Base-by-base conservation (phyloP, 2,329 filamentous ascomycete genomes). In the Aspergillus niger region DNA sequence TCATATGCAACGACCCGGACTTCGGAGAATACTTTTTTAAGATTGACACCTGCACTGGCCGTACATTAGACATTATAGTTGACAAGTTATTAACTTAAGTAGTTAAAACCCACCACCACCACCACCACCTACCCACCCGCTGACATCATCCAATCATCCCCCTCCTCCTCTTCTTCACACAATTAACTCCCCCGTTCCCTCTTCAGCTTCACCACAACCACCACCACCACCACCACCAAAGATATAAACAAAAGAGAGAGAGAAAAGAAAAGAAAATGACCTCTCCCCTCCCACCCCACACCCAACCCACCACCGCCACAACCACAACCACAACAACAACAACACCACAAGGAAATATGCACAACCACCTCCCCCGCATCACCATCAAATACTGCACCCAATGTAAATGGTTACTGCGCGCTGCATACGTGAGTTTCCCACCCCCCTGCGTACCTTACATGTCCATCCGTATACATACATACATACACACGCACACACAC, bases 381-480 rank as follows among this genome's bases (percentile, higher is more conserved):
- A 88, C 89, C n/a, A 97, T 97, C 71, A 86, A 89, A 67, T 97
- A 91, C 79, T 97, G 93, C 80, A 97, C 91, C 0, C 92, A 97
- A 79, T 97, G 92, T 78, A 91, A 91, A 79, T 96, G 92, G 92
- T 91, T 95, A 85, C 80, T 96, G 10, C 82, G 92, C 62, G 91
- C 92, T 38, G 91, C 91, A 67, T 96, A 95, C 77, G 91, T 94
- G 85, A 68, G 85, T 69, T 30, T 15, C 24, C 43, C 54, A 56
- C 48, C 36, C 20, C 20, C 20, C 20, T 2, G 20, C 20, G 20
- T 20, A 20, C 20, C 20, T 20, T 20, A 20, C 20, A 20, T 20
- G 20, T 20, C 2, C 20, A 20, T 20, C 20, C 20, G 20, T 26
- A 36, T 30, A 30, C 28, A 30, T 30, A 30, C 3, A 8, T 8